Percentiles rank a stretch among this genome's conserved stretches.
Conservation (phyloP, 441 rosid species). For the Euphorbia corollata region DNA sequence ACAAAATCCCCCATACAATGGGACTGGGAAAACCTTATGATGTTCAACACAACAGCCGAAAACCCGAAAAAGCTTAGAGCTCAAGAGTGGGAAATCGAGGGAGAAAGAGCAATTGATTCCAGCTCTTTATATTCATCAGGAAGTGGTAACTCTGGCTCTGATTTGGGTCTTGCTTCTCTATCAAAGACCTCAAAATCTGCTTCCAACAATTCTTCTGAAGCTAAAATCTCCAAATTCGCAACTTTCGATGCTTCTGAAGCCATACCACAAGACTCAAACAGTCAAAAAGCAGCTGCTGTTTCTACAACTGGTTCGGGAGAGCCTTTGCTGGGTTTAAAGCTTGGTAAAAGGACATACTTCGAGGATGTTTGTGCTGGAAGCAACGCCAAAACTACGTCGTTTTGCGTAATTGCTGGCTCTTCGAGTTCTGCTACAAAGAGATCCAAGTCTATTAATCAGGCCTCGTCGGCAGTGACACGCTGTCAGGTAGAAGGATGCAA, state of each 20-base stretch:
- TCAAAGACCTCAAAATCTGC: too few relatives aligned
- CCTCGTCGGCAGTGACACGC: conserved; percentile 25
- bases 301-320: conserved; percentile 46
- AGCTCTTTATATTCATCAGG: conserved; percentile 53
- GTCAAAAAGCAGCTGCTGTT: conserved; percentile 32
- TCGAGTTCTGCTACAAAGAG: conserved; percentile 47
- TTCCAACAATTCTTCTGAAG: conserved; percentile 20
- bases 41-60: conserved; percentile 47
- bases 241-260: conserved; percentile 35
- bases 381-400: conserved; percentile 31
- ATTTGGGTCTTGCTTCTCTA: too few relatives aligned
- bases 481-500: conserved; percentile 86
- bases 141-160: conserved; percentile 27
- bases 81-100: conserved; percentile 53
- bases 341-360: conserved; percentile 59
- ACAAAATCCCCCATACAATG: conserved; percentile 52
- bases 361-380: conserved; percentile 43
- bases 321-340: conserved; percentile 65
- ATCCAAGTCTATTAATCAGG: conserved; percentile 46
- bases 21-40: conserved; percentile 65
- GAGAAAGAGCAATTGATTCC: conserved; percentile 47
- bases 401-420: conserved; percentile 28
- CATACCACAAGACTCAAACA: conserved; percentile 31
- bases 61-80: conserved; percentile 39
- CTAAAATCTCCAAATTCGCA: conserved; percentile 34